These are phyloP conservation scores for Verticillium nubilum DNA, from an alignment of 2,329 filamentous ascomycete species.

Conservation along the genomic window DNA sequence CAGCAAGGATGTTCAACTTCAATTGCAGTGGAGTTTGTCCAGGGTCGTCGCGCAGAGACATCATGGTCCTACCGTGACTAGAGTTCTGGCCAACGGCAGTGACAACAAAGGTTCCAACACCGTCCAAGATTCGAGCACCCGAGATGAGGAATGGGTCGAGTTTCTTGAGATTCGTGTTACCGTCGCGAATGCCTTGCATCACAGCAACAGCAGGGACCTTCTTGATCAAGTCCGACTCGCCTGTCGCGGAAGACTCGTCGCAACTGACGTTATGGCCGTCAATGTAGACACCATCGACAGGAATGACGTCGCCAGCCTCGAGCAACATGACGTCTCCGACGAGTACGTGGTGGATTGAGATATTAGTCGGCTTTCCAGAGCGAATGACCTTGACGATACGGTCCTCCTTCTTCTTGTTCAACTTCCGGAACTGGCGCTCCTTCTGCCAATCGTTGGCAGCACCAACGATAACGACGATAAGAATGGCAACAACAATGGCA, in stretches of 20 bases:
- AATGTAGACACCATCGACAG: slow-evolving; percentile 65
- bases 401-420: slow-evolving; percentile 77
- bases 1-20: slow-evolving; percentile 15
- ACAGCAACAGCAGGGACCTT: slow-evolving; percentile 59
- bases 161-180: slow-evolving; percentile 36
- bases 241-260: slow-evolving; percentile 69
- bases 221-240: slow-evolving; percentile 67
- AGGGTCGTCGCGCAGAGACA: slow-evolving; percentile 14
- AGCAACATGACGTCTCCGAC: slow-evolving; percentile 70
- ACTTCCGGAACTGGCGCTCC: slow-evolving; percentile 72
- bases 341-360: slow-evolving; percentile 65
- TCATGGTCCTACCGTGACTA: slow-evolving; percentile 15
- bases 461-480: slow-evolving; percentile 70
- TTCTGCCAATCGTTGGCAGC: slow-evolving; percentile 82
- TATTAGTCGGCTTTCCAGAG: slow-evolving; percentile 63
- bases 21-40: slow-evolving; percentile 15
- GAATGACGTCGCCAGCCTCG: slow-evolving; percentile 69
- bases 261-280: slow-evolving; percentile 49
- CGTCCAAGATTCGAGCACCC: slow-evolving; percentile 65
- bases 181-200: slow-evolving; percentile 45
- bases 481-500: slow-evolving; percentile 72
- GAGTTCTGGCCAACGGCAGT: slow-evolving; percentile 15
- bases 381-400: slow-evolving; percentile 68
- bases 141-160: slow-evolving; percentile 79
- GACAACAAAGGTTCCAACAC: slow-evolving; percentile 13